phyloP scores from a whole-genome alignment of 2,329 filamentous ascomycete genomes.

The Fusarium haematococcum region DNA sequence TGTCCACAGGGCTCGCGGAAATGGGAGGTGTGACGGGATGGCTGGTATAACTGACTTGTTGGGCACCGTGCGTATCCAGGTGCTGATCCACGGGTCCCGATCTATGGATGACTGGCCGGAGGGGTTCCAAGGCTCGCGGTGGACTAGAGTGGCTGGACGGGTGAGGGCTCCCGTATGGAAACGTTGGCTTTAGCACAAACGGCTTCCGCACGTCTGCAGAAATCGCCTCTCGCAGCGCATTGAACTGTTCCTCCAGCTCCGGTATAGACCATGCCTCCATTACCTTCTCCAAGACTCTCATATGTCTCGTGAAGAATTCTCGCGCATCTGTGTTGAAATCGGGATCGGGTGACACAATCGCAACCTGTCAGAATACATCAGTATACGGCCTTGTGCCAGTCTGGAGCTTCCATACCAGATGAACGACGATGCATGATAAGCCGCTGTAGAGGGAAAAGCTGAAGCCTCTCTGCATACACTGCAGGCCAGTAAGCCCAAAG shows the following conservation, averaged over 20 bases:
- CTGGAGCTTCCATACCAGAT: conserved; percentile 74
- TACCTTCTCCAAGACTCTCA: conserved; percentile 91
- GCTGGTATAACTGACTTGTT: conserved; percentile 74
- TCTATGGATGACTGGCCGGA: conserved; percentile 59
- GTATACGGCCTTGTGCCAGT: neutral
- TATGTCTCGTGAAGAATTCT: conserved; percentile 91
- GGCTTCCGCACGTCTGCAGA: conserved; percentile 86
- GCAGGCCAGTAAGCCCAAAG: conserved; percentile 82
- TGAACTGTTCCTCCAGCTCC: conserved; percentile 89
- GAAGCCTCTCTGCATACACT: conserved; percentile 93
- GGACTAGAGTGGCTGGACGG: conserved; percentile 73
- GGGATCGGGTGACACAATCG: conserved; percentile 91
- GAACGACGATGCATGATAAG: conserved; percentile 90
- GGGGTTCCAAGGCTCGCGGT: conserved; percentile 63
- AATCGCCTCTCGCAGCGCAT: conserved; percentile 89
- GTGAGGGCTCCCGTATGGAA: conserved; percentile 86
- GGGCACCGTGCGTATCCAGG: conserved; percentile 64
- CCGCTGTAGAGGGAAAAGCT: conserved; percentile 96
- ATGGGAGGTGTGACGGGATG: conserved; percentile 86
- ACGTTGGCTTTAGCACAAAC: conserved; percentile 88
- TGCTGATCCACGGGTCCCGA: conserved; percentile 65
- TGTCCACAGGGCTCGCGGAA: conserved; percentile 77
- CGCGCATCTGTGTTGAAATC: conserved; percentile 86
- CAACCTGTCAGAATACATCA: conserved; percentile 70
- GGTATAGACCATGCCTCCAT: conserved; percentile 87